Conservation (phyloP, 805 yeast species). For the Kazachstania africana region DNA sequence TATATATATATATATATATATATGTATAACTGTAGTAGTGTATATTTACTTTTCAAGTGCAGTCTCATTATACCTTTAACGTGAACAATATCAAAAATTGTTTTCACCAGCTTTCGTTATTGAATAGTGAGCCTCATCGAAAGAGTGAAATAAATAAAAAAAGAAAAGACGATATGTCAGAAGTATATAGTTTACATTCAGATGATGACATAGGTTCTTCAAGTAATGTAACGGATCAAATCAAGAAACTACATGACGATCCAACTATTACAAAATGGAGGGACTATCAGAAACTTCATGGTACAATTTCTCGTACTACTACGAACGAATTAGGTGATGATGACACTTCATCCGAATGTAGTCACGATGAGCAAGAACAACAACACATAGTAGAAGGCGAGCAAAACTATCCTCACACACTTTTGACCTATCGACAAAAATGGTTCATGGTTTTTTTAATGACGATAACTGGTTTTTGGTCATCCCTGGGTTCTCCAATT, state of each 20-base stretch:
- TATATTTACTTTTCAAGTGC: too few species aligned
- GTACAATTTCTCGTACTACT: conserved; percentile 11
- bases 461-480: conserved; percentile 40
- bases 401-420: conserved; percentile 12
- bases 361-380: too few species aligned
- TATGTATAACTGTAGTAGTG: too few species aligned
- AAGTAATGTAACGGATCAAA: conserved; percentile 1
- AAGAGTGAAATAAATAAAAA: too few species aligned
- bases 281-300: conserved; percentile 3
- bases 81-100: too few species aligned
- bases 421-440: conserved; percentile 16
- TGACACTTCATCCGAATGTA: conserved; percentile 1
- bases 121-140: too few species aligned
- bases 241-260: conserved; percentile 1
- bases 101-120: too few species aligned
- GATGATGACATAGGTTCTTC: conserved; percentile 2
- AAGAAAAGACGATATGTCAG: conserved; percentile 3
- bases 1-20: too few species aligned
- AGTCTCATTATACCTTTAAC: too few species aligned
- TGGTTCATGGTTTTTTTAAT: conserved; percentile 23
- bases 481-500: conserved; percentile 65
- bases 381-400: conserved; percentile 1
- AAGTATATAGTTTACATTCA: conserved; percentile 4
- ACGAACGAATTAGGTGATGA: conserved; percentile 13
- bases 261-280: background rate